A percentile compares a stretch with the other conserved stretches of the same genome.
Evolutionary conservation across 306 rosid genomes (phyloP).

Genomic region (Lablab purpureus): DNA sequence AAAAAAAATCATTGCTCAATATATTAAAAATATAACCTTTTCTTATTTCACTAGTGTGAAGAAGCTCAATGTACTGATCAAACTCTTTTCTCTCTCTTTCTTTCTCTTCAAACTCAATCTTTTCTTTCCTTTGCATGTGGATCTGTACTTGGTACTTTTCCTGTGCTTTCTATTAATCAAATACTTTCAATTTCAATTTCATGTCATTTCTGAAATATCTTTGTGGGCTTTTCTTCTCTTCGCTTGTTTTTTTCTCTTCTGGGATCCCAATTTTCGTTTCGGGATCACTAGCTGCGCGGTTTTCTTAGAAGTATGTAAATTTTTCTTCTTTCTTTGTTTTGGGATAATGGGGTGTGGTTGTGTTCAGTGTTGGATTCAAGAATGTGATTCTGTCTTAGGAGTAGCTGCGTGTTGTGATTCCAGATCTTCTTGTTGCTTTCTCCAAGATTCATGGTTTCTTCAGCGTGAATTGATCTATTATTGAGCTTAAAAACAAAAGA

Average conservation of each 20-base stretch:
- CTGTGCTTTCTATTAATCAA: neutral
- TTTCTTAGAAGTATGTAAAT: neutral
- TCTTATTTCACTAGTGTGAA: neutral
- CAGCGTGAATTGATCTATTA: neutral
- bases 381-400: neutral
- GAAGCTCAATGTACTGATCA: conserved; percentile 26
- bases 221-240: neutral
- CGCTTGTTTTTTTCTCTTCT: neutral
- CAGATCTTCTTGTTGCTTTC: conserved; percentile 12
- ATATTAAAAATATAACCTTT: neutral
- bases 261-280: neutral
- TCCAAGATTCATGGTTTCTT: neutral
- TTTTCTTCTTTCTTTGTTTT: conserved; percentile 24
- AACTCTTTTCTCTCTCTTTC: conserved; percentile 12
- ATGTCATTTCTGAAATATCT: neutral
- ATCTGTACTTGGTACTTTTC: conserved; percentile 29
- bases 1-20: too few relatives aligned
- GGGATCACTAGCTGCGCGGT: neutral
- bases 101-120: conserved; percentile 6
- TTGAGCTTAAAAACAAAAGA: neutral
- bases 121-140: neutral
- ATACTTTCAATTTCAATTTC: conserved; percentile 14
- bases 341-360: conserved; percentile 1
- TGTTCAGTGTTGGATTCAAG: neutral
- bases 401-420: neutral